Evolutionary conservation across 768 basidiomycete species (phyloP).

Genomic region (Rhizopogon vesiculosus): DNA sequence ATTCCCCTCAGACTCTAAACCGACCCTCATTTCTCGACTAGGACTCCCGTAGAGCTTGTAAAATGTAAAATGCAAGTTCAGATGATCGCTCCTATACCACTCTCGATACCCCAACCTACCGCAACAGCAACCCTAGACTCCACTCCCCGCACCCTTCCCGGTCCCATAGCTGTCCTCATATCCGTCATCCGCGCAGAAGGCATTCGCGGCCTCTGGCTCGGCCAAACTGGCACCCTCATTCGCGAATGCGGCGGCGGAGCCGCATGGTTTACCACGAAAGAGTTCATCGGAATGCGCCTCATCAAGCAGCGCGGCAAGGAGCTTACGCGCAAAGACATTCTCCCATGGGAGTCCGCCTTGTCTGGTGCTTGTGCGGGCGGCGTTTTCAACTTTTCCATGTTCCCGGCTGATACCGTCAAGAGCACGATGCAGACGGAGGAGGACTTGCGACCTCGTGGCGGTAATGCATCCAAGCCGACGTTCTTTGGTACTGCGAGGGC

Average conservation of each 20-base stretch:
- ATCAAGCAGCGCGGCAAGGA: slow-evolving; percentile 40
- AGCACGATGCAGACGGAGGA: slow-evolving; percentile 92
- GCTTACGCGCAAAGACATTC: slow-evolving; percentile 42
- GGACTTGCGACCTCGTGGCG: slow-evolving; percentile 62
- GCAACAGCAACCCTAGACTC: slow-evolving; percentile 6
- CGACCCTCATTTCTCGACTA: slow-evolving; percentile 21
- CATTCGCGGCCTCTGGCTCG: slow-evolving; percentile 89
- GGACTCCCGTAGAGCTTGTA: slow-evolving; percentile 90
- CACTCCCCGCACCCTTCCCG: slow-evolving; percentile 43
- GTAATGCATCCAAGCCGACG: slow-evolving; percentile 29
- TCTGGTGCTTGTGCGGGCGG: slow-evolving; percentile 86
- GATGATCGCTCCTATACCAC: slow-evolving; percentile 48
- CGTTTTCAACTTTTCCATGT: slow-evolving; percentile 81
- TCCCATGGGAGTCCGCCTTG: slow-evolving; percentile 78
- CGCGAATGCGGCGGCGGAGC: slow-evolving; percentile 90
- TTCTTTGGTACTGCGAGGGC: slow-evolving; percentile 57
- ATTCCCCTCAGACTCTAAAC: neutral
- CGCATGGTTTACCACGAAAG: slow-evolving; percentile 90
- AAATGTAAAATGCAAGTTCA: slow-evolving; percentile 99
- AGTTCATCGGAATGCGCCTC: slow-evolving; percentile 63
- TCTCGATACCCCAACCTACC: slow-evolving; percentile 11
- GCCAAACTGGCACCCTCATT: slow-evolving; percentile 89
- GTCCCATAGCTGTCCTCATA: slow-evolving; percentile 65
- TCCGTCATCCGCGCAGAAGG: slow-evolving; percentile 65
- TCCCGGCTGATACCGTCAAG: slow-evolving; percentile 95